Conservation (phyloP, 2,329 filamentous ascomycete genomes). For the Ophiocordyceps camponoti-rufipedis region DNA sequence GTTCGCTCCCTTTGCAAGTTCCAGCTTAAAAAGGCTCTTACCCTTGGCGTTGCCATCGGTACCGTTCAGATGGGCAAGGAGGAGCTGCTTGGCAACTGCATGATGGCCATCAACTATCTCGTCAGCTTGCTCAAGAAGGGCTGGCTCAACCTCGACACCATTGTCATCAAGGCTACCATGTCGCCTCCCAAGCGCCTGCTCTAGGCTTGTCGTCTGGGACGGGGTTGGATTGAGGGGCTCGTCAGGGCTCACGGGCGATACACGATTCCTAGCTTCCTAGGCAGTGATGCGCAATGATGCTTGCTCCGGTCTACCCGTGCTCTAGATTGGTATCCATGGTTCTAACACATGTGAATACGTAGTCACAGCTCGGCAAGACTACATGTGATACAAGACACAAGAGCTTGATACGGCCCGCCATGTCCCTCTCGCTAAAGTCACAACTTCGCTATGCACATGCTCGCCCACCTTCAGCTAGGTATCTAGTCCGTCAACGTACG, state of each 20-base stretch:
- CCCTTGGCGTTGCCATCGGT: slow-evolving; percentile 59
- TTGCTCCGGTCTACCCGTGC: too few species aligned
- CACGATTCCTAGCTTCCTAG: background rate
- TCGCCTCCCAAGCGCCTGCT: slow-evolving; percentile 95
- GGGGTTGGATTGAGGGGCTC: too few species aligned
- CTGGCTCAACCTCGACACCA: slow-evolving; percentile 99
- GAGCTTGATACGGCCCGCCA: too few species aligned
- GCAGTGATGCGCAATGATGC: background rate
- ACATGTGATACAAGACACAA: background rate
- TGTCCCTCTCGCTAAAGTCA: too few species aligned
- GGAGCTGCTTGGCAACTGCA: slow-evolving; percentile 95
- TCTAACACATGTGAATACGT: too few species aligned
- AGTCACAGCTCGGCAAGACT: background rate
- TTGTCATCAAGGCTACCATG: slow-evolving; percentile 99
- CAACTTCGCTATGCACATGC: too few species aligned
- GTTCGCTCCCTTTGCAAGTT: slow-evolving; percentile 99
- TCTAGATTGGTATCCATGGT: background rate
- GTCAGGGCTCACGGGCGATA: background rate
- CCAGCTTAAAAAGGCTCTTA: slow-evolving; percentile 99
- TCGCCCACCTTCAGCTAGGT: too few species aligned
- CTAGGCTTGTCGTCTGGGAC: slow-evolving; percentile 23
- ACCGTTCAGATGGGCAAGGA: slow-evolving; percentile 97
- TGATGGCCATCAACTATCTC: slow-evolving; percentile 99
- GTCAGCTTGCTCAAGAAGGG: slow-evolving; percentile 99
- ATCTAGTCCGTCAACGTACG: background rate